Conservation (phyloP, 371 early-diverging fungal genomes). For the Haplosporangium sp. region DNA sequence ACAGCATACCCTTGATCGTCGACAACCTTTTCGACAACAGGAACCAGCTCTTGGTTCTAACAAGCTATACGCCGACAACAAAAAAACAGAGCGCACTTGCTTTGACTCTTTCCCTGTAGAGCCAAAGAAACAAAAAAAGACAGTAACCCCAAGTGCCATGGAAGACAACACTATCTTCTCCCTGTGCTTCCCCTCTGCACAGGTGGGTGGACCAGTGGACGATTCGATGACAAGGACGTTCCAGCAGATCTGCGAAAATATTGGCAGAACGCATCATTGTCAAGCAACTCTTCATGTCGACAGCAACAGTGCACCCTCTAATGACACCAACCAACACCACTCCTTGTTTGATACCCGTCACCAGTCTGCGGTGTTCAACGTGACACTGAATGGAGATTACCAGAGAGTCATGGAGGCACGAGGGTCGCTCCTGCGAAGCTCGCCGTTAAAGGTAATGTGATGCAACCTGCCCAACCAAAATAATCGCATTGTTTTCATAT, state of each 20-base stretch:
- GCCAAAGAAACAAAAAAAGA: conserved; percentile 3
- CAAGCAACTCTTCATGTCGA: conserved; percentile 33
- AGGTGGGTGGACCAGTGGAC: conserved; percentile 24
- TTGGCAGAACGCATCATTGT: conserved; percentile 25
- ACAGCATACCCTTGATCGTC: too few relatives aligned
- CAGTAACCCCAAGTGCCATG: conserved; percentile 17
- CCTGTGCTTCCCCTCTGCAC: conserved; percentile 44
- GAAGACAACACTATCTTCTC: conserved; percentile 52
- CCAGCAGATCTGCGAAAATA: conserved; percentile 41
- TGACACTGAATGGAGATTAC: conserved; percentile 43
- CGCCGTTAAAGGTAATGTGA: conserved; percentile 46
- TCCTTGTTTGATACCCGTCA: conserved; percentile 49
- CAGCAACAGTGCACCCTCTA: conserved; percentile 13
- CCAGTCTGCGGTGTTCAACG: conserved; percentile 36
- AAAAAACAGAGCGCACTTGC: too few relatives aligned
- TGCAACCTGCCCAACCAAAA: too few relatives aligned
- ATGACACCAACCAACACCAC: not conserved
- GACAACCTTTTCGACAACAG: too few relatives aligned
- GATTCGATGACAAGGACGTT: conserved; percentile 26
- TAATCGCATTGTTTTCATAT: not conserved
- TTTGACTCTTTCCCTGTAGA: too few relatives aligned
- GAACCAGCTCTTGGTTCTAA: too few relatives aligned
- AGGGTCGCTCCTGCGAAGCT: conserved; percentile 44
- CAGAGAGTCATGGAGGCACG: conserved; percentile 45
- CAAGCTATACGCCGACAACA: too few relatives aligned